Evolutionary conservation across 2,329 filamentous ascomycete genomes (phyloP).

Genomic region (Talaromyces sp.): DNA sequence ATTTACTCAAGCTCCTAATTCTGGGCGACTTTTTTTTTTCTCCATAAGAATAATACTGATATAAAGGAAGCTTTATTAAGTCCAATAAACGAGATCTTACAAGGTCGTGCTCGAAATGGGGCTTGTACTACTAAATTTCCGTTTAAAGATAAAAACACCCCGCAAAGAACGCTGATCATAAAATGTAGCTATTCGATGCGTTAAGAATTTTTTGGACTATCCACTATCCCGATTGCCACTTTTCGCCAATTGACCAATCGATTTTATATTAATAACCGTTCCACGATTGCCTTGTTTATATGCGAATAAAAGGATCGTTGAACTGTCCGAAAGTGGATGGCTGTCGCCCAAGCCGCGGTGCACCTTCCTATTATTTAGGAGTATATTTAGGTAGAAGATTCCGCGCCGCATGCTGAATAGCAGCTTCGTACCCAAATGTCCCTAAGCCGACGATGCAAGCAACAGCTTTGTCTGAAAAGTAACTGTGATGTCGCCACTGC

Average conservation of each 20-base stretch:
- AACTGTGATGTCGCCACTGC: constrained; percentile 65
- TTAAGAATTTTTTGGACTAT: not conserved
- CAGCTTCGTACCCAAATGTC: constrained; percentile 58
- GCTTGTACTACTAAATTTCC: not conserved
- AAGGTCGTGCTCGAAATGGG: not conserved
- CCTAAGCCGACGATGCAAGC: constrained; percentile 70
- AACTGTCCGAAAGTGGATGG: not conserved
- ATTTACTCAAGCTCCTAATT: not conserved
- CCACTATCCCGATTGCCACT: not conserved
- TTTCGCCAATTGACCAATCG: not conserved
- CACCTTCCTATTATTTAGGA: not conserved
- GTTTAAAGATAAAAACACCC: not conserved
- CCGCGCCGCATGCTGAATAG: constrained; percentile 51
- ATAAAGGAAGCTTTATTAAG: not conserved
- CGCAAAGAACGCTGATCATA: not conserved
- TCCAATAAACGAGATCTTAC: not conserved
- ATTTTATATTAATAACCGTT: not conserved
- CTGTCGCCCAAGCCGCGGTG: not conserved
- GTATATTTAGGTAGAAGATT: constrained; percentile 27
- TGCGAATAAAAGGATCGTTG: not conserved
- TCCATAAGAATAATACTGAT: not conserved
- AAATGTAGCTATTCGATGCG: not conserved
- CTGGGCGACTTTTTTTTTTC: not conserved
- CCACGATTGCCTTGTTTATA: not conserved
- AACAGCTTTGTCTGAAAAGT: constrained; percentile 70